Base-by-base conservation (phyloP, 2,329 filamentous ascomycete genomes). In the Tolypocladium guangdongense region DNA sequence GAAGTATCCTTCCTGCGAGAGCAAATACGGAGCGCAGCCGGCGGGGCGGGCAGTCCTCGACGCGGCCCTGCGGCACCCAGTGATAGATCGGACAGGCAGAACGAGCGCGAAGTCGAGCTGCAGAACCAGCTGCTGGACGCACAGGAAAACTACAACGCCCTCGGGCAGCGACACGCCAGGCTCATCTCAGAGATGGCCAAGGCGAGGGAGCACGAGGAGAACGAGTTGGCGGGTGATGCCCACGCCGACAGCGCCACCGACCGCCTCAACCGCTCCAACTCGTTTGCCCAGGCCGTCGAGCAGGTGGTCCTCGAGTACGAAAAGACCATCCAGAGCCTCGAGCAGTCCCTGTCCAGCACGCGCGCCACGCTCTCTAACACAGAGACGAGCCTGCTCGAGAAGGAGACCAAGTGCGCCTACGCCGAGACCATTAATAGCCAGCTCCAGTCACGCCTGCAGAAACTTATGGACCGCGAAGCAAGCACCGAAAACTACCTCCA, bases 231-330 rank as follows among this genome's bases (percentile, higher is more conserved):
- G 14, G 82, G 85, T 43, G 66, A 67, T 18, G 78, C 82, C 14
- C 74, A 85, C 18, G 88, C 84, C 52, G 90, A 92, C 65, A 88
- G 77, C 60, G 89, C 90, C 1, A 86, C 90, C 27, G 91, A 96
- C 66, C 82, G 93, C 52, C 74, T 97, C 58, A 95, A 96, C 66
- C 85, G 93, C 41, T 99, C 95, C 20, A 96, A 95, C 66, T 95
- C 89, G 0, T 97, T 99, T 66, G 91, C 92, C 1, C 87, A 95
- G 66, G 92, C 92, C 32, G 92, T 99, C 22, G 93, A 99, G 64
- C 88, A 95, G 64, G 90, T 99, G 24, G 90, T 99, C 3, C 75
- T 97, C 49, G 93, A 99, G 70, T 99, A 99, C 66, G 95, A 99
- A 68, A 97, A 95, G 77, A 99, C 95, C 0, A 99, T 99, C 50